Evolutionary conservation across 2,329 filamentous ascomycete genomes (phyloP), one percentile per base, ranked within the genome.

Genomic region (Colletotrichum sp.): DNA sequence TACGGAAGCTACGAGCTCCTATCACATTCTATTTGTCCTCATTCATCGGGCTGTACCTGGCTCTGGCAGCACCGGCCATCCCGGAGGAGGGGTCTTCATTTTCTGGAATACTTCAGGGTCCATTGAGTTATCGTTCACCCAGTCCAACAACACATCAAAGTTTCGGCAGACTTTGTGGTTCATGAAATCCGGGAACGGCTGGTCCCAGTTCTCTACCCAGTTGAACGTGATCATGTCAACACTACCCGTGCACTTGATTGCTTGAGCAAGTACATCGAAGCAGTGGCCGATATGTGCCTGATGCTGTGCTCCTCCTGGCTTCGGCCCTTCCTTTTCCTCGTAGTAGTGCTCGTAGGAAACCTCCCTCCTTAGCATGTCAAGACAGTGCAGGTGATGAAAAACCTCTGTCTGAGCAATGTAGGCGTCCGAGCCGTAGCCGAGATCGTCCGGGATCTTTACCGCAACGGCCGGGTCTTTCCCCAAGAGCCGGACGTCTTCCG

Each of bases 341-440:
- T 63, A 72, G 16, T 69, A 77, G 39, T 77, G 71, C 52, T 57
- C 55, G 12, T 71, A 71, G n/a, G 67, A 73, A 3, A 69, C 24
- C 24, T 77, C 63, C 10, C 64, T 36, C 9, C 84, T 81, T 3
- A 86, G 78, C 3, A 82, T 77, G 66, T 86, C 84, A 66, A 85
- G 80, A 77, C 84, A 86, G 72, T 86, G 85, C 2, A 86, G 79
- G 62, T 85, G 82, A 69, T 86, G 85, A 72, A 85, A 85, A 5
- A 84, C 72, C 18, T 87, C 85, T 3, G 86, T 72, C 60, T 82
- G 78, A 4, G 79, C 83, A 66, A 83, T 80, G 73, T 84, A 84
- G 5, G 80, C 82, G 36, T 84, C 81, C 21, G 75, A 30, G 2
- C 83, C 84, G 57, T 82, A 75, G 16, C 80, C 81, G 77, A 82